Base-by-base conservation (phyloP, 208 protist genomes). In the Trypanosoma conorhini region DNA sequence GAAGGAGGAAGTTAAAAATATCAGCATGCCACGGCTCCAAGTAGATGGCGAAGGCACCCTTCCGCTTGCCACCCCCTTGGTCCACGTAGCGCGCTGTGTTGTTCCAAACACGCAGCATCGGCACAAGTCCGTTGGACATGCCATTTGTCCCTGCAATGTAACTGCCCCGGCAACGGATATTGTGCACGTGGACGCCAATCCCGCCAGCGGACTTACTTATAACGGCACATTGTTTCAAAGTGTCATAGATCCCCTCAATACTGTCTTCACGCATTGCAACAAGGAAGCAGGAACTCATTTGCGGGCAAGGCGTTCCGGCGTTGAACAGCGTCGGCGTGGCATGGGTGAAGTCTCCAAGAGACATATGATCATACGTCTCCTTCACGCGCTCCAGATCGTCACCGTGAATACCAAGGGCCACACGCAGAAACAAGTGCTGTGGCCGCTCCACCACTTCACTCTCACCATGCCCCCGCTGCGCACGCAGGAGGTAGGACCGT, bases 11-110 rank as follows among this genome's bases (percentile, higher is more conserved):
- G 21, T 98, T 96, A 55, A 99, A 98, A 38, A 99, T 88, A 71
- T 99, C 99, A 0, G 98, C 94, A 80, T 99, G 99, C 99, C 99
- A 99, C 61, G 99, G 99, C 89, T 99, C 99, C 0, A 99, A 88
- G 80, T 99, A 99, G 28, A 99, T 82, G 55, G 98, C 98, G 83
- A 99, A 99, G 42, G 98, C 97, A 33, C 99, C 99, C 74, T 99
- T 99, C 73, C 99, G 95, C 83, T 99, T 99, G 64, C 97, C 97
- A 61, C 98, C 98, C 35, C 98, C 95, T 86, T 99, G 98, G 74
- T 99, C 98, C 44, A 99, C 98, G 83, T 99, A 99, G 70, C 98
- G 88, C 26, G 98, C 98, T n/a, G 99, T 99, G 85, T 99, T 96
- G 79, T 99, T 99, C 83, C 97, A 99, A 19, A 99, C 98, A 59